Base-by-base conservation (phyloP, 2,329 filamentous ascomycete species). In the Parascedosporium putredinis region DNA sequence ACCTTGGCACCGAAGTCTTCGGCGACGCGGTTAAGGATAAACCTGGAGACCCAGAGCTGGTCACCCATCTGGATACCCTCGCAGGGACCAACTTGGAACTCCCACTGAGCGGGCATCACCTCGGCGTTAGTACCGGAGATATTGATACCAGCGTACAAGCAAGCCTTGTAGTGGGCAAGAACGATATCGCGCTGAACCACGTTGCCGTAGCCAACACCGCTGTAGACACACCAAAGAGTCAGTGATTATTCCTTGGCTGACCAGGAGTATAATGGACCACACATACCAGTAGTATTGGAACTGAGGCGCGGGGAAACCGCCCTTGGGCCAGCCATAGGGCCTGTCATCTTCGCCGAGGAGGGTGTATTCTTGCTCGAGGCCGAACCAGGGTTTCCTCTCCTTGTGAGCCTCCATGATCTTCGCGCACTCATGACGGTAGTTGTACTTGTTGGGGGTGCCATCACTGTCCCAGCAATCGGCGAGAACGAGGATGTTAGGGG, bases 51-150 rank as follows among this genome's bases (percentile, higher is more conserved):
- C 93, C 91, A 97, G 62, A 98, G 88, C 65, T 97, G 84, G 69
- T 98, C 93, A 68, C 93, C 93, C 78, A 97, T 86, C 66, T 83
- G 75, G 61, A 96, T 96, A 56, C 89, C 91, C 50, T 74, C 69
- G 71, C 88, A 95, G 56, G 91, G 91, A 51, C 91, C 91, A 61
- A 96, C 87, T 68, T 96, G 91, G 42, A 45, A 50, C 27, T 49
- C 47, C 47, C 47, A 49, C 36, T 49, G 91, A 53, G 86, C 89
- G 56, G 89, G 86, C 87, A 96, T 95, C 64, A 98, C 93, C 79
- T 98, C 93, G 57, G 93, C 93, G 71, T 98, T 98, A 74, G 93
- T 97, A 64, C 93, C 93, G 23, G 90, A 95, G 70, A 98, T 97
- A 68, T 90, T 83, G 71, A 98, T 78, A 53, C 86, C 84, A 53